Conservation (phyloP, 768 basidiomycete genomes). For the Pisolithus marmoratus region DNA sequence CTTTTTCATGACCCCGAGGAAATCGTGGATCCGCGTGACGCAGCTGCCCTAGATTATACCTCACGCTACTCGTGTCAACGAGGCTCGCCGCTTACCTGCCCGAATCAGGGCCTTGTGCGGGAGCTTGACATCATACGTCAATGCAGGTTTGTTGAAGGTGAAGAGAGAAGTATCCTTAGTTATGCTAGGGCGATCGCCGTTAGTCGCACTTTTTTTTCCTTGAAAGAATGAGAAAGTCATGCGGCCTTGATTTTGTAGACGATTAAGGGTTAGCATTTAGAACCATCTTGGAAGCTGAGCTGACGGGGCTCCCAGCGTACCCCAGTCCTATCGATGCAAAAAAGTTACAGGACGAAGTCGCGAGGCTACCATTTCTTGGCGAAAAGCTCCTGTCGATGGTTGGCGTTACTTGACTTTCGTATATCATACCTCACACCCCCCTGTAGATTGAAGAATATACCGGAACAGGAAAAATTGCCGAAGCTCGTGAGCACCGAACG, state of each 20-base stretch:
- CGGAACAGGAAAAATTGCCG: constrained; percentile 46
- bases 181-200: constrained; percentile 73
- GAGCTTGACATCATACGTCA: constrained; percentile 55
- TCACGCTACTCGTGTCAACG: constrained; percentile 55
- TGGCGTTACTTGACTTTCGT: background rate
- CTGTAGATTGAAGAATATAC: constrained; percentile 60
- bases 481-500: constrained; percentile 38
- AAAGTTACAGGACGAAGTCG: constrained; percentile 33
- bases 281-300: background rate
- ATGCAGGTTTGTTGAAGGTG: constrained; percentile 59
- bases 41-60: constrained; percentile 17
- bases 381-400: constrained; percentile 48
- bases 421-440: background rate
- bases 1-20: constrained; percentile 17
- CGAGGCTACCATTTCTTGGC: constrained; percentile 44
- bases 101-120: constrained; percentile 57
- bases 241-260: constrained; percentile 23
- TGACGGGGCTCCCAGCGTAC: constrained; percentile 35
- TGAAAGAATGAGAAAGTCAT: background rate
- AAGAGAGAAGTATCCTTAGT: constrained; percentile 60
- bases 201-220: constrained; percentile 17
- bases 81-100: constrained; percentile 59
- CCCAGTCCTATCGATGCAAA: constrained; percentile 37
- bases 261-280: constrained; percentile 38
- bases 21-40: constrained; percentile 9